Base-by-base conservation (phyloP, 163 green algal genomes). In the Picocystis sp. region DNA sequence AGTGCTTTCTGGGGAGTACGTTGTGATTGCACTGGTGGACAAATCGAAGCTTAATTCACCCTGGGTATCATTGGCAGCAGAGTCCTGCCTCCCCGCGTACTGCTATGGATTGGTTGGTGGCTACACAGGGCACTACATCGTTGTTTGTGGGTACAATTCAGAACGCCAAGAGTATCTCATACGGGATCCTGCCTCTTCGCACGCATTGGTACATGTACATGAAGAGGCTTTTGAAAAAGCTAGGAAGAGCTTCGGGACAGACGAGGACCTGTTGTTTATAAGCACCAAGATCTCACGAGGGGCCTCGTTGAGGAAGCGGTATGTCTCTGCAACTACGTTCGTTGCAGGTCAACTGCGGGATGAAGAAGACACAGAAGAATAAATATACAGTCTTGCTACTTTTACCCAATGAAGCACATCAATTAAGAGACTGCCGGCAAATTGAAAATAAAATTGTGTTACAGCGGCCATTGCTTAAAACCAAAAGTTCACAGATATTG, bases 191-290 rank as follows among this genome's bases (percentile, higher is more conserved):
- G 78, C 76, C 2, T 59, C 56, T 12, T 22, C n/a, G 22, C n/a
- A 54, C 5, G n/a, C 47, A 35, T 45, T 23, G 17, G 38, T 21
- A 35, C 19, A 45, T 29, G 25, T 41, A 58, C 55, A 56, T 1
- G 12, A 42, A 1, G n/a, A 29, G 11, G 54, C 66, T 21, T 56
- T 94, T 45, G 83, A 94, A 11, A 54, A 52, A 17, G 81, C 83
- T 0, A 61, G 84, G 2, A 64, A 66, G 15, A 66, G 64, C 0
- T 94, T 85, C 54, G 84, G 84, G 9, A 94, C 84, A 1, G 76
- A 84, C 45, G 78, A 86, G 55, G 80, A 91, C 62, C 50, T 88
- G 35, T 63, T 91, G 50, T 41, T 89, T 12, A 71, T 90, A 38
- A 38, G 29, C 8, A 38, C 29, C 29, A 38, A 38, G 29, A 8